These are phyloP conservation scores for Solanum bulbocastanum DNA, from an alignment of 257 asterid species.

Conservation along the genomic window DNA sequence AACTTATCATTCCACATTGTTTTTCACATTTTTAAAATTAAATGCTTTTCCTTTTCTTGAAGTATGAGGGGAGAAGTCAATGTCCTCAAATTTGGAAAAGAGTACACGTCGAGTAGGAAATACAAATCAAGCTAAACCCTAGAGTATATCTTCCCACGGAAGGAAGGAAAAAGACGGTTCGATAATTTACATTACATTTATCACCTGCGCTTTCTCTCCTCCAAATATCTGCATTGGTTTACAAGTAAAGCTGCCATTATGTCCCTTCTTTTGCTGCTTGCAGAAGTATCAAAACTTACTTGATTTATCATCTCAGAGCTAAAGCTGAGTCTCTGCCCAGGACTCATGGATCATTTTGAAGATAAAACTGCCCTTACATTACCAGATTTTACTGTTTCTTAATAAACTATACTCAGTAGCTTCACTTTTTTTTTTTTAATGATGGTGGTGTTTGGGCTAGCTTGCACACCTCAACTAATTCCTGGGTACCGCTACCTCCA, in stretches of 20 bases:
- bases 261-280: neutral
- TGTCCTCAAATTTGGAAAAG: neutral
- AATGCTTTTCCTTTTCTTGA: neutral
- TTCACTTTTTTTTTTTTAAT: neutral
- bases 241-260: neutral
- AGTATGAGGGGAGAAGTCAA: neutral
- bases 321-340: neutral
- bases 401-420: neutral
- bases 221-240: neutral
- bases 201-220: neutral
- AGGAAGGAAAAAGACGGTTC: neutral
- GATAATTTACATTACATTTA: neutral
- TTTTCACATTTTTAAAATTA: neutral
- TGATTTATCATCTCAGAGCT: neutral
- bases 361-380: neutral
- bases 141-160: neutral
- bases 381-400: neutral
- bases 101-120: neutral
- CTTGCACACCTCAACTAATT: neutral
- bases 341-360: neutral
- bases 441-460: neutral
- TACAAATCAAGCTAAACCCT: neutral
- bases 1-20: neutral
- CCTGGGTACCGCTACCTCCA: neutral
- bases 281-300: neutral